Conservation (phyloP, 805 yeast genomes). For the Pichia insulana region DNA sequence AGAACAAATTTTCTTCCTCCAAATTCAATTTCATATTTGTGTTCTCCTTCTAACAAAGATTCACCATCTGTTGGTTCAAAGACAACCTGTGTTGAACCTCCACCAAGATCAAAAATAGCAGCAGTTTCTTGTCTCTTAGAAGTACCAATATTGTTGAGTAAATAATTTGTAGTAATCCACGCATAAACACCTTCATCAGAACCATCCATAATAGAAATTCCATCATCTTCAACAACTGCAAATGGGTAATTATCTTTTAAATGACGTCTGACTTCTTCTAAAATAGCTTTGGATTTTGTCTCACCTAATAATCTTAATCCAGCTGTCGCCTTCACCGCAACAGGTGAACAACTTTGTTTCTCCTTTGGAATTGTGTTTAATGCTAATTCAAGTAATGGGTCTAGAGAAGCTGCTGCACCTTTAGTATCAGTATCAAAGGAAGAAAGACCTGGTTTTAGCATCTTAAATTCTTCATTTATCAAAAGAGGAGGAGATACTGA, state of each 20-base stretch:
- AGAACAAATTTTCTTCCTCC: constrained; percentile 74
- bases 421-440: constrained; percentile 68
- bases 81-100: constrained; percentile 97
- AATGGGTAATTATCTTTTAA: constrained; percentile 80
- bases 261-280: constrained; percentile 67
- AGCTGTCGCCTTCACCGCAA: constrained; percentile 97
- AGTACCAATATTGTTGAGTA: constrained; percentile 89
- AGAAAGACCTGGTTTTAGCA: constrained; percentile 89
- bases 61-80: constrained; percentile 77
- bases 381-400: constrained; percentile 72
- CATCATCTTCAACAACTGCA: constrained; percentile 80
- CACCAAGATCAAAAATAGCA: constrained; percentile 96
- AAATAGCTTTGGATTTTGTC: constrained; percentile 59
- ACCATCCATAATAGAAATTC: constrained; percentile 91
- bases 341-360: constrained; percentile 75
- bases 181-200: constrained; percentile 97
- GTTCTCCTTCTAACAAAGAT: constrained; percentile 71
- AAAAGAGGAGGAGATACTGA: constrained; percentile 80
- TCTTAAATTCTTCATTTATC: constrained; percentile 70
- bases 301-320: constrained; percentile 84
- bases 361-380: constrained; percentile 66
- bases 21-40: constrained; percentile 69
- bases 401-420: constrained; percentile 88
- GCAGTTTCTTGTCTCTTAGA: constrained; percentile 74
- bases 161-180: constrained; percentile 93